Evolutionary conservation across 2,329 filamentous ascomycete species (phyloP), one percentile per base, ranked within the genome.

Genomic region (Alternaria ethzedia): DNA sequence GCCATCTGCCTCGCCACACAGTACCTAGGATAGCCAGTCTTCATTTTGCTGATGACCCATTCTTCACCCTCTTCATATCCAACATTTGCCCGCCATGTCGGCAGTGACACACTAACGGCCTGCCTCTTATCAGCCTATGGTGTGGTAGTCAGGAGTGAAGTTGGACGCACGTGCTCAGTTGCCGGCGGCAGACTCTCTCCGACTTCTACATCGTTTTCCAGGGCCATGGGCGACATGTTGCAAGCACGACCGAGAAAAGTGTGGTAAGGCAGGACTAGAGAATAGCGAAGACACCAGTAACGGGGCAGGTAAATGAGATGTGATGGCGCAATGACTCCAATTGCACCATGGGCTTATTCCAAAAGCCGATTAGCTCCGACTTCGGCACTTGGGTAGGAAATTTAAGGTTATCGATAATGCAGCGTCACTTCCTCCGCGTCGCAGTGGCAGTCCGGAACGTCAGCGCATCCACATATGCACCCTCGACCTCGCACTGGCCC

Each of bases 81-180:
- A 43, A 99, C 85, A 74, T 97, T 98, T 69, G 94, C 86, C 69
- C 86, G 86, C 96, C 96, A 99, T 82, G 94, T 96, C 43, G 96
- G 96, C 25, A 99, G 84, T 15, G 96, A 98, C 45, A 98, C 95
- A 79, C 95, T 98, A 69, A 98, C 93, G 68, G 95, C 96, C 94
- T 97, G 69, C 56, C 13, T 32, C 45, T 47, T 49, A 66, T 72
- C 71, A 75, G 68, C 57, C 46, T 54, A 44, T 23, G 28, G 28
- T 52, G 15, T 52, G 59, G 46, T 46, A 55, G 54, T 32, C 21
- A 21, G 9, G 17, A 41, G 55, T 50, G 45, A 54, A 52, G 55
- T 61, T 70, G 69, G 69, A 78, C 79, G 74, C 74, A 81, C 79
- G 73, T 81, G 79, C 62, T 77, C 78, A 28, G 79, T 81, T 63